Evolutionary conservation across 208 protist species (phyloP).

Genomic region (Acanthamoeba divionensis): DNA sequence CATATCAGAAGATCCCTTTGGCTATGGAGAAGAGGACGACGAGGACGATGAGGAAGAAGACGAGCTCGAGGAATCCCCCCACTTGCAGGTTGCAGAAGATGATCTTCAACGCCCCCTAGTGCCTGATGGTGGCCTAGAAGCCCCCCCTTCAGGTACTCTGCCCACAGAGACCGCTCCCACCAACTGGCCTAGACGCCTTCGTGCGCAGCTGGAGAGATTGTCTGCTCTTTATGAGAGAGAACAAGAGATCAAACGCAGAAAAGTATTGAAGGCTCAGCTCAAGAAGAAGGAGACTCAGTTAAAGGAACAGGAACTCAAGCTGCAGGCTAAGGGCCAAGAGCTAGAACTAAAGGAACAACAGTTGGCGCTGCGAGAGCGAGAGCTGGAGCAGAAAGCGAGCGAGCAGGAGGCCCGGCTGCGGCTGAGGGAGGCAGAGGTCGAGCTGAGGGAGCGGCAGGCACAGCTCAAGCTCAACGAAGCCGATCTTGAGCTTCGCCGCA

Average conservation of each 20-base stretch:
- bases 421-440: not conserved
- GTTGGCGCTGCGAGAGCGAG: not conserved
- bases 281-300: not conserved
- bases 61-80: too few species aligned
- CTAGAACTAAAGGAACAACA: not conserved
- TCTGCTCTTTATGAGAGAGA: not conserved
- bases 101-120: too few species aligned
- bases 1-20: too few species aligned
- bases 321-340: not conserved
- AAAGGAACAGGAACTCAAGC: not conserved
- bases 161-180: not conserved
- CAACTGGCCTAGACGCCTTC: not conserved
- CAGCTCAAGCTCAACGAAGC: not conserved
- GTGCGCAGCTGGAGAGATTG: not conserved
- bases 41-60: too few species aligned
- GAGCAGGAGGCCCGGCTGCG: not conserved
- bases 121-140: too few species aligned
- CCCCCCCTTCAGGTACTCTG: too few species aligned
- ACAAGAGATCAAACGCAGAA: not conserved
- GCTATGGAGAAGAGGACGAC: too few species aligned
- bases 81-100: too few species aligned
- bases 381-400: not conserved
- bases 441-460: not conserved
- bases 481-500: too few species aligned
- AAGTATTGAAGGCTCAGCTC: not conserved